Base-by-base conservation (phyloP, 1,284 basidiomycete genomes). In the Ceratobasidium sp. region DNA sequence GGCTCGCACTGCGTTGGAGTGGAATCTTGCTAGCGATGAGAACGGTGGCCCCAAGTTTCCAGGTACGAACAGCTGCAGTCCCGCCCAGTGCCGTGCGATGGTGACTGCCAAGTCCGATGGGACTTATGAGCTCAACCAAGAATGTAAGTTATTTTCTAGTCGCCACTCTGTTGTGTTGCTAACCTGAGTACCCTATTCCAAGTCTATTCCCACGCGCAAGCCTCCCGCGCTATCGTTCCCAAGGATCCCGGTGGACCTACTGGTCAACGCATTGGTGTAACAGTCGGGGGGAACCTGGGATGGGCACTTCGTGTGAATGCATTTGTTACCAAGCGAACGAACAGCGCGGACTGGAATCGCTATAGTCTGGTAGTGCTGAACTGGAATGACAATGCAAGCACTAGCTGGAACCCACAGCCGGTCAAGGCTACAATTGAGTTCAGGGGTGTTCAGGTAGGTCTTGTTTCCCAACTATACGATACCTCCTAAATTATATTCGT, bases 181-280 rank as follows among this genome's bases (percentile, higher is more conserved):
- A 3, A 34, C 5, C 49, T 27, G 6, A 25, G n/a, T n/a, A 10
- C 1, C 22, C 40, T 70, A 60, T 34, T 35, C 20, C 47, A 20
- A 89, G 90, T 88, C 77, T 91, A 89, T 71, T 78, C 86, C 0
- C 88, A 91, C 85, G 88, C 87, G 1, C 89, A 91, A 69, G 86
- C 86, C 0, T 88, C 87, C 22, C 89, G 89, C 74, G 90, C 88
- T 0, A 83, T 89, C 71, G 79, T 88, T 20, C 90, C 90, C 0
- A 84, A 85, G 62, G 90, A 91, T 62, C 74, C 75, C 0, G 86
- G 85, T 1, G 90, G 90, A 0, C 87, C 89, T 0, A 90, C 81
- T 73, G 90, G 85, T 8, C 80, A 87, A 74, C 83, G 90, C 12
- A 86, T 91, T 60, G 85, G 83, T 2, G 85, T 87, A 4, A 82